Conservation (phyloP, 495 filamentous ascomycete genomes). For the Penicillium pancosmium region DNA sequence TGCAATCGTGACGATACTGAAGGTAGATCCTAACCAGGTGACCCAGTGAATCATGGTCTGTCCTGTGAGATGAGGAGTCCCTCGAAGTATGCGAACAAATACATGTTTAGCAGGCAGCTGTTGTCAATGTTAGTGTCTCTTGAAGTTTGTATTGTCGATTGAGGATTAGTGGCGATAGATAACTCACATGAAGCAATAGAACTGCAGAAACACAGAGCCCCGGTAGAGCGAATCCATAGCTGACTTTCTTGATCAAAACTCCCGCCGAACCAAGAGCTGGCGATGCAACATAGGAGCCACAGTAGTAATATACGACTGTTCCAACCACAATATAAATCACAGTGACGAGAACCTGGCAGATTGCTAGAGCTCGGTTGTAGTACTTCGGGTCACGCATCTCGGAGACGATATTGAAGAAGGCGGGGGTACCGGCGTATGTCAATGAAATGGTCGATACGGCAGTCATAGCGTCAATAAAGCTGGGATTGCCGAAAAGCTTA, state of each 20-base stretch:
- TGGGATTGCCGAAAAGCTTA: slow-evolving; percentile 30
- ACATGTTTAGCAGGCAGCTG: slow-evolving; percentile 57
- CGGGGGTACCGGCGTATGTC: slow-evolving; percentile 62
- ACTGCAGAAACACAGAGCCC: slow-evolving; percentile 41
- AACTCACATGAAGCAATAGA: slow-evolving; percentile 31
- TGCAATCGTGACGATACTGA: slow-evolving; percentile 57
- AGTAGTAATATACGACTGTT: slow-evolving; percentile 69
- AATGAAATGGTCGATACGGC: slow-evolving; percentile 70
- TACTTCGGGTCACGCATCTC: slow-evolving; percentile 73
- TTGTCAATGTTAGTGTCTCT: background rate
- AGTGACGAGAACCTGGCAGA: slow-evolving; percentile 47
- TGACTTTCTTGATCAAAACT: slow-evolving; percentile 62
- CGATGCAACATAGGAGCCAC: slow-evolving; percentile 63
- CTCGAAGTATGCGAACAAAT: slow-evolving; percentile 57
- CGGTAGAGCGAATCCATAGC: slow-evolving; percentile 74
- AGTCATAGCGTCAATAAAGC: slow-evolving; percentile 49
- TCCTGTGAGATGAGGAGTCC: slow-evolving; percentile 55
- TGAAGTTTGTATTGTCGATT: background rate
- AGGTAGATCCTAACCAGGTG: slow-evolving; percentile 60
- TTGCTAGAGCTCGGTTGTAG: slow-evolving; percentile 58
- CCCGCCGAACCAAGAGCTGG: slow-evolving; percentile 72
- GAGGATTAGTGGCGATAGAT: slow-evolving; percentile 32
- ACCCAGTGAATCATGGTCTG: slow-evolving; percentile 57
- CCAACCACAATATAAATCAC: slow-evolving; percentile 69
- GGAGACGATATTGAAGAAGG: slow-evolving; percentile 70